A percentile compares a stretch with the other conserved stretches of the same genome.
phyloP scores from a whole-genome alignment of 139 green algal species.

The Medakamo hakoo region DNA sequence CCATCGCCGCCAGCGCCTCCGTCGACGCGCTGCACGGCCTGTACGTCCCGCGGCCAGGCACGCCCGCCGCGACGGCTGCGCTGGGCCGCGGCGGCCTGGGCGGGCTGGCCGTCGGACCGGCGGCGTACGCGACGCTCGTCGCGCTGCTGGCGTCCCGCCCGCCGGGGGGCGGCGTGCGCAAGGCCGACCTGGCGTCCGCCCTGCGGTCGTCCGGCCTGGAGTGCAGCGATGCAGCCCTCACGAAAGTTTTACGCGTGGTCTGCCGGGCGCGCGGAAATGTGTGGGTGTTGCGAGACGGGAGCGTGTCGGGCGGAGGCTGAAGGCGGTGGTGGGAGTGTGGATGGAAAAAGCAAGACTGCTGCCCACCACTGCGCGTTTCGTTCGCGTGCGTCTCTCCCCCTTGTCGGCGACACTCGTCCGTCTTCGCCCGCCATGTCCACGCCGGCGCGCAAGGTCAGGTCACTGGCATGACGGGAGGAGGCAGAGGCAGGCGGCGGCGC shows the following conservation, averaged over 20 bases:
- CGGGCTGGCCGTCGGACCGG: too few relatives aligned
- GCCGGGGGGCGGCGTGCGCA: neutral
- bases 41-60: too few relatives aligned
- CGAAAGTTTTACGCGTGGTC: neutral
- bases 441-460: constrained; percentile 31
- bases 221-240: neutral
- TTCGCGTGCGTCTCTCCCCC: neutral
- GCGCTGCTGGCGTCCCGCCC: too few relatives aligned
- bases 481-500: too few relatives aligned
- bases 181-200: neutral
- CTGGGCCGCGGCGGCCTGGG: too few relatives aligned
- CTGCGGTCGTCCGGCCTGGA: neutral
- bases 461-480: neutral
- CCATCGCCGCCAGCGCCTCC: too few relatives aligned
- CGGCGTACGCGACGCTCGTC: too few relatives aligned
- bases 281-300: neutral
- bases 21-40: too few relatives aligned
- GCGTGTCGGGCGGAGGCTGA: neutral
- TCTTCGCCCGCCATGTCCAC: constrained; percentile 36
- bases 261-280: neutral
- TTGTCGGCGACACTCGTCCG: neutral
- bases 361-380: too few relatives aligned
- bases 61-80: too few relatives aligned
- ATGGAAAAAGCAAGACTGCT: neutral
- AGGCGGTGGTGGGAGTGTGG: neutral